A percentile compares a stretch with the other conserved stretches of the same genome.
phyloP scores from a whole-genome alignment of 2,329 filamentous ascomycete species.

The Podosphaera xanthii region DNA sequence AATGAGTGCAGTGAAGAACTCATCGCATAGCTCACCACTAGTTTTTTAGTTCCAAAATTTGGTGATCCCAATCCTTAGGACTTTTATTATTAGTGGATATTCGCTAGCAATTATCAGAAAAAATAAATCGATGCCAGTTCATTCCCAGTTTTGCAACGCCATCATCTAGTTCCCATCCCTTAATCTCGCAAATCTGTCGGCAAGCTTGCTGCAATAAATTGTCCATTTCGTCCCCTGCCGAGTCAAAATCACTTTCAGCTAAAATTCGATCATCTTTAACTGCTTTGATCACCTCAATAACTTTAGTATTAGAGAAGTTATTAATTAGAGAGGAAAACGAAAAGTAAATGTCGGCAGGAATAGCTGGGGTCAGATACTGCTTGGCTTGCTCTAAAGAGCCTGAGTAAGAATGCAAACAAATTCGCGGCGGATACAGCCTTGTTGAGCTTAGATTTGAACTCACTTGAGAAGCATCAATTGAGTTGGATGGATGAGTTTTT shows the following conservation, averaged over 20 bases:
- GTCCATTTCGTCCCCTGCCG: constrained; percentile 66
- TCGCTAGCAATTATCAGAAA: constrained; percentile 1
- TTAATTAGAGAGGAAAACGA: constrained; percentile 79
- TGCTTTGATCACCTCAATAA: constrained; percentile 38
- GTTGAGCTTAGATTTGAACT: constrained; percentile 11
- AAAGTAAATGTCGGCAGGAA: constrained; percentile 62
- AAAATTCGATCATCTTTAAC: constrained; percentile 61
- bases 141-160: constrained; percentile 42
- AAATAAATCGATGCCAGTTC: constrained; percentile 55
- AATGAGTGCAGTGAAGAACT: too few relatives aligned
- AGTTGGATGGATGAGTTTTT: constrained; percentile 19
- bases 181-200: constrained; percentile 52
- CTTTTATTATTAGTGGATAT: too few relatives aligned
- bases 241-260: constrained; percentile 77
- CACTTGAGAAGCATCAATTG: too few relatives aligned
- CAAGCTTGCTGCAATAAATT: constrained; percentile 49
- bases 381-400: constrained; percentile 51
- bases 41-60: too few relatives aligned
- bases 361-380: constrained; percentile 50
- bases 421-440: constrained; percentile 58
- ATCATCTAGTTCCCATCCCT: constrained; percentile 52
- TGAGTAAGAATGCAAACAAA: constrained; percentile 88
- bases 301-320: constrained; percentile 28
- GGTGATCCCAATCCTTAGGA: too few relatives aligned
- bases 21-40: too few relatives aligned